Percentiles rank a stretch among this genome's conserved stretches.
Evolutionary conservation across 169 alveolate genomes (phyloP).

Genomic region (Plasmodium coatneyi): DNA sequence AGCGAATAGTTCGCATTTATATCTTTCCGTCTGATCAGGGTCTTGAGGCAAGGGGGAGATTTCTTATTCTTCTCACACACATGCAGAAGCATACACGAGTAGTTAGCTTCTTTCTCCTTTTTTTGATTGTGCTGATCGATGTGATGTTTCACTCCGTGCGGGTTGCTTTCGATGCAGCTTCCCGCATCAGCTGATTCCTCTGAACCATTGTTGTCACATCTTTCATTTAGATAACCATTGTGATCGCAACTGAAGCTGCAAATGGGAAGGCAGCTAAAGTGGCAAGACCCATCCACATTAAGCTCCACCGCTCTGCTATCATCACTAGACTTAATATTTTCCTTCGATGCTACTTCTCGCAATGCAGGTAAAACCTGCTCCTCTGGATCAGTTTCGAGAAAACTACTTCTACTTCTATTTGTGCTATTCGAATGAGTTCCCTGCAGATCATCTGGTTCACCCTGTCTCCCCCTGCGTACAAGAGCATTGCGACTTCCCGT

Average conservation of each 20-base stretch:
- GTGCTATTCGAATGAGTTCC: background rate
- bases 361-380: background rate
- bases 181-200: background rate
- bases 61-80: background rate
- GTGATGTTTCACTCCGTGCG: background rate
- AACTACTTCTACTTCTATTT: background rate
- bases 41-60: background rate
- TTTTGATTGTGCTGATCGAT: background rate
- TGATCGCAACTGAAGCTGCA: background rate
- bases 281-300: background rate
- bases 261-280: background rate
- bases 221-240: background rate
- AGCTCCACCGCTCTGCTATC: background rate
- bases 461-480: background rate
- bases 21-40: conserved; percentile 1
- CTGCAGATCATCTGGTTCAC: background rate
- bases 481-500: background rate
- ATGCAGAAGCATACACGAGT: conserved; percentile 3
- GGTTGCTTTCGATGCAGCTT: background rate
- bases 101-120: background rate
- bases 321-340: background rate
- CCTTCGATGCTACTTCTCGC: background rate
- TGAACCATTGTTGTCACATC: background rate
- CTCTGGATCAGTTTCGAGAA: background rate
- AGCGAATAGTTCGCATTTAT: conserved; percentile 15